These are phyloP conservation scores for Camelina neglecta DNA, from an alignment of 345 rosid genomes.

Conservation along the genomic window DNA sequence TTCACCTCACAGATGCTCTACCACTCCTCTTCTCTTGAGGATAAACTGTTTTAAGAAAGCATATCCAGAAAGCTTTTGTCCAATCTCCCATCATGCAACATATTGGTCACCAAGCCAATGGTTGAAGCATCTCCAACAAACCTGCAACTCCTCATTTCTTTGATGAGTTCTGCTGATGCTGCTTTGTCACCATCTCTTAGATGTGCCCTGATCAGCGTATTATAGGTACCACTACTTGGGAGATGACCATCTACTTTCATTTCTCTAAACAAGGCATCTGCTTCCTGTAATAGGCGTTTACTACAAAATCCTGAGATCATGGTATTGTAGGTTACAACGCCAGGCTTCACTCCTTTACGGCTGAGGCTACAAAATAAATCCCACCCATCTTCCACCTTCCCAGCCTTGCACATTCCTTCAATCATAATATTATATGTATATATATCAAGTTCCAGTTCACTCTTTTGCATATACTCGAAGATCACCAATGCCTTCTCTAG, in stretches of 20 bases:
- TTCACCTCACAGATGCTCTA: too few species aligned
- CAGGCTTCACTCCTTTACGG: not conserved
- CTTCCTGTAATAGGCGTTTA: not conserved
- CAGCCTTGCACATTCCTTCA: conserved; percentile 16
- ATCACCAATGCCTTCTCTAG: not conserved
- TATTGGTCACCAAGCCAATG: not conserved
- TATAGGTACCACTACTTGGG: not conserved
- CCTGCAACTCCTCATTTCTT: conserved; percentile 9
- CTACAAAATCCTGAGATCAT: not conserved
- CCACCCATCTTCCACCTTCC: conserved; percentile 22
- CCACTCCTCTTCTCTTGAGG: not conserved
- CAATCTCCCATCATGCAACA: conserved; percentile 22
- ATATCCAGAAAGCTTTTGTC: conserved; percentile 2
- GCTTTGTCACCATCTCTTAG: conserved; percentile 9
- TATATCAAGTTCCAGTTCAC: not conserved
- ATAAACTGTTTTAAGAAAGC: conserved; percentile 11
- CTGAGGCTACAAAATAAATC: not conserved
- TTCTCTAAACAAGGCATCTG: not conserved
- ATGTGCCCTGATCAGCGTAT: not conserved
- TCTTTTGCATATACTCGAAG: not conserved
- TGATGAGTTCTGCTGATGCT: conserved; percentile 1
- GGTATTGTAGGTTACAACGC: not conserved
- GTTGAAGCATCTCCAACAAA: not conserved
- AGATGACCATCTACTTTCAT: conserved; percentile 13
- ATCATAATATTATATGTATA: not conserved